A percentile compares a stretch with the other conserved stretches of the same genome.
These are phyloP conservation scores for Neoscytalidium dimidiatum DNA, from an alignment of 2,329 filamentous ascomycete genomes.

Conservation along the genomic window DNA sequence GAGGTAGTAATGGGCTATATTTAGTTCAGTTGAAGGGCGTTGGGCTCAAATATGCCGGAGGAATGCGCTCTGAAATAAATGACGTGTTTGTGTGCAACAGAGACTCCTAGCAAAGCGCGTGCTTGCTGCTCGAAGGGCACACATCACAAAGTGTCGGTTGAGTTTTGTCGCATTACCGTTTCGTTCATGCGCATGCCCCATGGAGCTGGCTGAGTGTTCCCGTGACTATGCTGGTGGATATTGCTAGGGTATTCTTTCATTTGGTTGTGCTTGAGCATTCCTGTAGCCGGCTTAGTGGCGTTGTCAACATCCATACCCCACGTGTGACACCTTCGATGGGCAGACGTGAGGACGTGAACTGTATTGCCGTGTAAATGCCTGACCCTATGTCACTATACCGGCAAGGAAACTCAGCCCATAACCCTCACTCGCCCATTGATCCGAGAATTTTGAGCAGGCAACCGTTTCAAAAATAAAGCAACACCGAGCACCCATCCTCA, in stretches of 20 bases:
- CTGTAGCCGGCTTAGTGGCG: not conserved
- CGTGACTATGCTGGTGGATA: not conserved
- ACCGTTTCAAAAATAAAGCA: conserved; percentile 20
- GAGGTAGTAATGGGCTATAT: not conserved
- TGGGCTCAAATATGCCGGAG: not conserved
- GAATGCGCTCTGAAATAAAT: not conserved
- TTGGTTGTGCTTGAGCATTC: not conserved
- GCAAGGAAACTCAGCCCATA: conserved; percentile 18
- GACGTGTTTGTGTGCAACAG: not conserved
- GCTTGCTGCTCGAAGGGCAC: not conserved
- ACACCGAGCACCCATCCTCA: conserved; percentile 20
- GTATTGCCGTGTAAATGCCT: conserved; percentile 20
- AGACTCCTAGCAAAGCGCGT: not conserved
- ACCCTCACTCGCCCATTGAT: conserved; percentile 11
- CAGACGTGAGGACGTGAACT: conserved; percentile 20
- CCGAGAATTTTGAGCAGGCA: conserved; percentile 18
- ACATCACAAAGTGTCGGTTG: not conserved
- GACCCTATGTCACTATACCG: conserved; percentile 20
- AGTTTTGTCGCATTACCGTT: not conserved
- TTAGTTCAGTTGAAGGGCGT: not conserved
- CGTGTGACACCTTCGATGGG: not conserved
- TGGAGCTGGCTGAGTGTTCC: not conserved
- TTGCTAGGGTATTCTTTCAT: conserved; percentile 3
- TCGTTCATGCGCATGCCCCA: not conserved
- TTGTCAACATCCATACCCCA: not conserved